Percentiles rank a stretch among this genome's conserved stretches.
Evolutionary conservation across 768 basidiomycete genomes (phyloP).

Genomic region (Termitomyces sp.): DNA sequence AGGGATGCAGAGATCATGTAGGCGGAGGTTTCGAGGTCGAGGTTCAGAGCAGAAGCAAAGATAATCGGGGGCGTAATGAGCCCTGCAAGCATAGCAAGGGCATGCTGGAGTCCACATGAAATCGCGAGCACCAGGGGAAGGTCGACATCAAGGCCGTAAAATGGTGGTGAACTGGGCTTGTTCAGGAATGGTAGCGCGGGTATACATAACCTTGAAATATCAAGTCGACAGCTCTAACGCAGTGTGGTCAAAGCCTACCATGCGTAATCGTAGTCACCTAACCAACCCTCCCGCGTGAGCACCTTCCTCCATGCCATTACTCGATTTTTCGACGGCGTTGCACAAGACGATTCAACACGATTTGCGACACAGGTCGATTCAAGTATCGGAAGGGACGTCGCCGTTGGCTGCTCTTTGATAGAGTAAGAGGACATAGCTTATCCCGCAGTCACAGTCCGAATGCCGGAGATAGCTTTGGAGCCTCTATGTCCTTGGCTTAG

Average conservation of each 20-base stretch:
- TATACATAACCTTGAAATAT: slow-evolving; percentile 46
- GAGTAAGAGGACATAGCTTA: slow-evolving; percentile 2
- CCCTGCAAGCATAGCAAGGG: slow-evolving; percentile 79
- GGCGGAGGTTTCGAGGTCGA: slow-evolving; percentile 52
- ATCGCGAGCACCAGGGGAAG: slow-evolving; percentile 71
- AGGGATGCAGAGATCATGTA: slow-evolving; percentile 82
- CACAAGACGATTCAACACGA: not conserved
- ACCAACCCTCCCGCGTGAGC: slow-evolving; percentile 58
- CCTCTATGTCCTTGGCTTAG: not conserved
- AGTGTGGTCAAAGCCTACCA: slow-evolving; percentile 29
- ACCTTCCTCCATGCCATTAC: slow-evolving; percentile 21
- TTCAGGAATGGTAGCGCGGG: slow-evolving; percentile 58
- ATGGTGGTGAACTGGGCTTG: slow-evolving; percentile 48
- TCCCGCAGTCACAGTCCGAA: not conserved
- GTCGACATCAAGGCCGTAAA: slow-evolving; percentile 68
- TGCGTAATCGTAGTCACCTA: slow-evolving; percentile 79
- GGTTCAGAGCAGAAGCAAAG: slow-evolving; percentile 55
- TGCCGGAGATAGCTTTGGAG: not conserved
- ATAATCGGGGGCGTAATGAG: slow-evolving; percentile 83
- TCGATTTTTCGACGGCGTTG: not conserved
- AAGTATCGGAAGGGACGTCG: slow-evolving; percentile 7
- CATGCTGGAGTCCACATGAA: slow-evolving; percentile 67
- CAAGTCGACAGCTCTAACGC: too few species aligned
- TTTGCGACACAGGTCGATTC: not conserved
- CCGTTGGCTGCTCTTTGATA: slow-evolving; percentile 10